These are phyloP conservation scores for Dactylellina sp. DNA, from an alignment of 2,329 filamentous ascomycete species.

Conservation along the genomic window DNA sequence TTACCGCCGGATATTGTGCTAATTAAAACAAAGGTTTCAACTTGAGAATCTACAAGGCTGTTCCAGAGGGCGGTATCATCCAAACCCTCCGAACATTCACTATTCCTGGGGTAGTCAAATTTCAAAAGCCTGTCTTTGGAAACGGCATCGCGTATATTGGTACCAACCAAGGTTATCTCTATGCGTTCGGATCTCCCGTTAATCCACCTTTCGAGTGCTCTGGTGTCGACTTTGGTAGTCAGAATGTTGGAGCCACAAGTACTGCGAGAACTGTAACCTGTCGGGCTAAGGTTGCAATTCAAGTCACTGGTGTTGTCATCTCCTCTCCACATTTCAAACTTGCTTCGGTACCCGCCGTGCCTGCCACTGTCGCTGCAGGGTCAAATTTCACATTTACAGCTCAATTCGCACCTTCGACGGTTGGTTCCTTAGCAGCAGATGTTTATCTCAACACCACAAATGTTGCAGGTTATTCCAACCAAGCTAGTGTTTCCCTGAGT, in stretches of 20 bases:
- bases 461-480: constrained; percentile 66
- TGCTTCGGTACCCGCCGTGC: constrained; percentile 53
- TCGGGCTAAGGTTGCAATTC: constrained; percentile 66
- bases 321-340: constrained; percentile 63
- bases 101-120: constrained; percentile 69
- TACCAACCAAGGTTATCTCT: constrained; percentile 68
- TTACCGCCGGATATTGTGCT: no score
- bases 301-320: constrained; percentile 65
- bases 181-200: constrained; percentile 70
- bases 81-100: constrained; percentile 68
- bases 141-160: constrained; percentile 70
- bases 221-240: constrained; percentile 67
- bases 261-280: constrained; percentile 65
- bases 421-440: constrained; percentile 68
- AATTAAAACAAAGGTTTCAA: constrained; percentile 65
- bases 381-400: constrained; percentile 66
- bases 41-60: constrained; percentile 69
- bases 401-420: constrained; percentile 66
- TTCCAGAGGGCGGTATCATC: constrained; percentile 67
- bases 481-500: constrained; percentile 66
- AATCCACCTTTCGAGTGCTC: constrained; percentile 70
- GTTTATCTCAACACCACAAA: constrained; percentile 67
- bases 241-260: constrained; percentile 64
- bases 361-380: constrained; percentile 62
- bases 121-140: constrained; percentile 71